Evolutionary conservation across 495 filamentous ascomycete genomes (phyloP).

Genomic region (Tirmania nivea): DNA sequence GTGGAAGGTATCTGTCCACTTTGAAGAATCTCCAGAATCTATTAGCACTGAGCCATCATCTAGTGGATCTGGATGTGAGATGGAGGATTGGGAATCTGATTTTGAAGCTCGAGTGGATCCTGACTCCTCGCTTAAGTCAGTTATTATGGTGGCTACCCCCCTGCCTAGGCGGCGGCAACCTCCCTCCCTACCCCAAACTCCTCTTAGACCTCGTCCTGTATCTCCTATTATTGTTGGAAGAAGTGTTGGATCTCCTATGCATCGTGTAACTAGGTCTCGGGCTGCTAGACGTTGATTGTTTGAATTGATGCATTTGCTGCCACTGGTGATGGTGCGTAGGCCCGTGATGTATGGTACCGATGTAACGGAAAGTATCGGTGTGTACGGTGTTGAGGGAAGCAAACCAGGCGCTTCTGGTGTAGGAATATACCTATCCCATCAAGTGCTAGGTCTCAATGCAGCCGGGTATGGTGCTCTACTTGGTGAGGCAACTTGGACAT

Average conservation of each 20-base stretch:
- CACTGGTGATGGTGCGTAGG: not conserved
- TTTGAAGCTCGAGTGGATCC: not conserved
- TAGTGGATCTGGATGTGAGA: not conserved
- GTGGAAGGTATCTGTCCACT: not conserved
- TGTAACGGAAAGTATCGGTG: no score
- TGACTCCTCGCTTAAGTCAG: not conserved
- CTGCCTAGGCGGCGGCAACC: not conserved
- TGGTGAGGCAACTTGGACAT: no score
- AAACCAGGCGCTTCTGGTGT: no score
- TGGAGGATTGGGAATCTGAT: not conserved
- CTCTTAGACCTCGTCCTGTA: not conserved
- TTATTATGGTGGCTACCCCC: not conserved
- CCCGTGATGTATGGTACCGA: not conserved
- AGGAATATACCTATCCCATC: no score
- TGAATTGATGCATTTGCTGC: not conserved
- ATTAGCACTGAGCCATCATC: not conserved
- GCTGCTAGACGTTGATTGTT: not conserved
- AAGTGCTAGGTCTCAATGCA: no score
- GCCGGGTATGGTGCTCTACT: no score
- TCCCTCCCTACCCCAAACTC: not conserved
- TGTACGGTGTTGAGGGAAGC: no score
- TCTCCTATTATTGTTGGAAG: not conserved
- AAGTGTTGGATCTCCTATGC: not conserved
- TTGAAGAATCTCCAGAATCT: not conserved
- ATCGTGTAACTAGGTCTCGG: not conserved